These are phyloP conservation scores for Boletus patriciae DNA, from an alignment of 768 basidiomycete species.

Conservation along the genomic window DNA sequence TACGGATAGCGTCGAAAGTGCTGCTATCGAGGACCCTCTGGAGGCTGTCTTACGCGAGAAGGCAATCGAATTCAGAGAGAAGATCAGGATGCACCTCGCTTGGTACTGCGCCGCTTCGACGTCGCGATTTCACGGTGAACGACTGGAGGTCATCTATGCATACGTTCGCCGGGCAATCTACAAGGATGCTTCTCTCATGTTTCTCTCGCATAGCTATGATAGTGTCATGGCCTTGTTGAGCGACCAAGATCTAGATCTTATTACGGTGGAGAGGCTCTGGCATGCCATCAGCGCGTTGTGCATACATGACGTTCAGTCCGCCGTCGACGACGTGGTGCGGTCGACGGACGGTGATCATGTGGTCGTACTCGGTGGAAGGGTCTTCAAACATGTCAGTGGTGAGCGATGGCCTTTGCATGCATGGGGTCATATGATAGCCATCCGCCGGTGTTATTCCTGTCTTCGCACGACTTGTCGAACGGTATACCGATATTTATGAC, in stretches of 20 bases:
- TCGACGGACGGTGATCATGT: constrained; percentile 30
- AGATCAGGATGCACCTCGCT: constrained; percentile 35
- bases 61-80: constrained; percentile 31
- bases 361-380: constrained; percentile 33
- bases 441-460: constrained; percentile 34
- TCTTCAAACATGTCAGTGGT: constrained; percentile 33
- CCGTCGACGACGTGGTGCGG: constrained; percentile 36
- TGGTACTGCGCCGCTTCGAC: constrained; percentile 32
- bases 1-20: neutral
- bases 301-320: constrained; percentile 31
- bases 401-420: constrained; percentile 35
- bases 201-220: constrained; percentile 36
- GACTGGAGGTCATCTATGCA: constrained; percentile 35
- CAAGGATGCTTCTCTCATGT: constrained; percentile 39
- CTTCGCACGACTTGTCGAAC: constrained; percentile 34
- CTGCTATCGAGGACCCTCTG: constrained; percentile 31
- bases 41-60: constrained; percentile 38
- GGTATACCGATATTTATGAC: constrained; percentile 12
- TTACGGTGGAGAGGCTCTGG: constrained; percentile 38
- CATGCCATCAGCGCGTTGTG: constrained; percentile 25
- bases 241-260: constrained; percentile 32
- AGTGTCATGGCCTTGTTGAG: constrained; percentile 31
- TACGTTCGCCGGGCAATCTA: constrained; percentile 40
- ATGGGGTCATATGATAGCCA: constrained; percentile 36
- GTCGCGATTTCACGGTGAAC: constrained; percentile 37